Conservation (phyloP, 805 yeast genomes). For the Osmozyma mogii region DNA sequence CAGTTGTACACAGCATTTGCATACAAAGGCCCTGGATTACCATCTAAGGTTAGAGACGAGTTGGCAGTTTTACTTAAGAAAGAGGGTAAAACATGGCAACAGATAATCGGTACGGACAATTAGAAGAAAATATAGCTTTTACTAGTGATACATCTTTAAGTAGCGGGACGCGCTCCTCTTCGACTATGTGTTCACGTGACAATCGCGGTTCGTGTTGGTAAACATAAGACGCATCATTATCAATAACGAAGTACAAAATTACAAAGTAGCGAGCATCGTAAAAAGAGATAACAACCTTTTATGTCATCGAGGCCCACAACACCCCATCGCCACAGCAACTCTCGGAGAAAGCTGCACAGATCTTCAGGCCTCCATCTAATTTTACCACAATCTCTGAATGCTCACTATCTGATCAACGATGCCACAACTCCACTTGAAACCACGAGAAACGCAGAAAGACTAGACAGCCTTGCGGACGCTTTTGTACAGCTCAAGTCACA, state of each 20-base stretch:
- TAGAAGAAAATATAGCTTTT: slow-evolving; percentile 9
- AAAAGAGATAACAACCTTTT: neutral
- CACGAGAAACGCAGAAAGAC: too few relatives aligned
- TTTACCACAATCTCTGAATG: slow-evolving; percentile 33
- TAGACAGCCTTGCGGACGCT: slow-evolving; percentile 36
- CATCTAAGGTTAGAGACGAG: slow-evolving; percentile 36
- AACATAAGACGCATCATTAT: neutral
- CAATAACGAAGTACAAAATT: slow-evolving; percentile 1
- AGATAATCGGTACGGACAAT: slow-evolving; percentile 62
- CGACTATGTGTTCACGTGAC: slow-evolving; percentile 5
- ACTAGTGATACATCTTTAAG: neutral
- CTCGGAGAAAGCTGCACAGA: slow-evolving; percentile 16
- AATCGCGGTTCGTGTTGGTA: slow-evolving; percentile 13
- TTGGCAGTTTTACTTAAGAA: slow-evolving; percentile 42
- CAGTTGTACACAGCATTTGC: slow-evolving; percentile 87
- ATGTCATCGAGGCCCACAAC: slow-evolving; percentile 9
- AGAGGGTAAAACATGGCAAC: slow-evolving; percentile 79
- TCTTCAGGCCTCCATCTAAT: slow-evolving; percentile 16
- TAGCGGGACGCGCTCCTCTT: neutral
- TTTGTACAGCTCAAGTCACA: slow-evolving; percentile 50
- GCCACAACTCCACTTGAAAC: too few relatives aligned
- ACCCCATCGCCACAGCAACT: slow-evolving; percentile 2
- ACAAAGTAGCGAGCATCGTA: slow-evolving; percentile 6
- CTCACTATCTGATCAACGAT: too few relatives aligned
- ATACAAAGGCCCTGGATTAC: slow-evolving; percentile 85